Percentiles rank a stretch among this genome's conserved stretches.
Conservation (phyloP, 2,329 filamentous ascomycete species). For the Cephalotrichum gorgonifer region DNA sequence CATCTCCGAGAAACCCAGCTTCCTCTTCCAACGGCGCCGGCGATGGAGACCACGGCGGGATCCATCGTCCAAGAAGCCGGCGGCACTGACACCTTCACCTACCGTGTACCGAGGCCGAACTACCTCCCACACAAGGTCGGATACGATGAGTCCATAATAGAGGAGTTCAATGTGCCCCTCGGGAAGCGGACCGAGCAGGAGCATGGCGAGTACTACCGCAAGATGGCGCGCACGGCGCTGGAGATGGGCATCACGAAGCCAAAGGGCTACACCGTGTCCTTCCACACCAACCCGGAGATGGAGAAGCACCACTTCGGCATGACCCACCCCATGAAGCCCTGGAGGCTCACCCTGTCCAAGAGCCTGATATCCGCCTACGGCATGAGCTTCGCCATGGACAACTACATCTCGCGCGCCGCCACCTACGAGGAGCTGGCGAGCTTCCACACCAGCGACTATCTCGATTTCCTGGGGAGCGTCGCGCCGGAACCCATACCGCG, state of each 20-base stretch:
- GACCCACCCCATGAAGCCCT: constrained; percentile 98
- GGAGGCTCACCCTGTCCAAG: constrained; percentile 91
- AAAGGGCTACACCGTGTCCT: constrained; percentile 83
- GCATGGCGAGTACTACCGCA: constrained; percentile 45
- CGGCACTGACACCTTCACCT: constrained; percentile 33
- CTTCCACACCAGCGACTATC: constrained; percentile 83
- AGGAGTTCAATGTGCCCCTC: constrained; percentile 40
- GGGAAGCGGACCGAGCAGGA: constrained; percentile 41
- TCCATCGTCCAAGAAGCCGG: constrained; percentile 22
- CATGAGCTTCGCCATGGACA: constrained; percentile 94
- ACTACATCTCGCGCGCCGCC: constrained; percentile 74
- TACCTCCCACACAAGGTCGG: constrained; percentile 47
- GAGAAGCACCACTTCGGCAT: constrained; percentile 96
- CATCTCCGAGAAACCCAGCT: neutral
- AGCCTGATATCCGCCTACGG: constrained; percentile 91
- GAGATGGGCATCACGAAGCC: constrained; percentile 66
- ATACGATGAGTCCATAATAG: constrained; percentile 41
- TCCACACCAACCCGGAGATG: constrained; percentile 89
- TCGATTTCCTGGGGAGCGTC: constrained; percentile 74
- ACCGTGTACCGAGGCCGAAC: constrained; percentile 46
- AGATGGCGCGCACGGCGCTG: constrained; percentile 45
- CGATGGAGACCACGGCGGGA: constrained; percentile 6
- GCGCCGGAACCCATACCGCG: constrained; percentile 52
- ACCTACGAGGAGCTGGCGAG: constrained; percentile 78
- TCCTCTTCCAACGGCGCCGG: neutral